These are phyloP conservation scores for Saturnispora zaruensis DNA, from an alignment of 805 yeast species.

Conservation along the genomic window DNA sequence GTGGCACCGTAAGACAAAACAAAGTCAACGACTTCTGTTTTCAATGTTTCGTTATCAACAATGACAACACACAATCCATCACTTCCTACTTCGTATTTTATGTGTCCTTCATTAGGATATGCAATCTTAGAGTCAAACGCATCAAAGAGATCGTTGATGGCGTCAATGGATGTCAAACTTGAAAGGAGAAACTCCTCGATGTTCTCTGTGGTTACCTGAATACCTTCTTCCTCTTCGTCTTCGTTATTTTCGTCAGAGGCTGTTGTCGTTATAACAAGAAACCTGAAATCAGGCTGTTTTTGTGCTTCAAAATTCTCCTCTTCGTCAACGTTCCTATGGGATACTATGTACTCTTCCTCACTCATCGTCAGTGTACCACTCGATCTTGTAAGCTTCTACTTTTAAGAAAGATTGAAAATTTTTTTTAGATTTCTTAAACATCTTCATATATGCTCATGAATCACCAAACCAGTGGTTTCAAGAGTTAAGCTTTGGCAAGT, in stretches of 20 bases:
- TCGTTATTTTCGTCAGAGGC: slow-evolving; percentile 13
- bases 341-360: slow-evolving; percentile 13
- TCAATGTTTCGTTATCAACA: slow-evolving; percentile 36
- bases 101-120: slow-evolving; percentile 44
- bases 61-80: slow-evolving; percentile 51
- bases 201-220: slow-evolving; percentile 9
- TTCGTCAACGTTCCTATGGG: slow-evolving; percentile 12
- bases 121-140: slow-evolving; percentile 43
- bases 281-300: slow-evolving; percentile 9
- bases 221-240: slow-evolving; percentile 20
- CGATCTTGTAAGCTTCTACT: not conserved
- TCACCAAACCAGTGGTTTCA: not conserved
- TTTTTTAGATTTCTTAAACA: not conserved
- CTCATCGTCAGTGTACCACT: slow-evolving; percentile 7
- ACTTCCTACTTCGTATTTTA: slow-evolving; percentile 53
- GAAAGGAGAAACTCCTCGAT: slow-evolving; percentile 7
- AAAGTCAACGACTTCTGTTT: slow-evolving; percentile 33
- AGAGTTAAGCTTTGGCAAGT: not conserved
- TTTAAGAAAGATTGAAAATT: not conserved
- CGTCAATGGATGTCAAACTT: slow-evolving; percentile 35
- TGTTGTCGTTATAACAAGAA: slow-evolving; percentile 11
- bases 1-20: slow-evolving; percentile 25
- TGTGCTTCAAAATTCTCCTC: not conserved
- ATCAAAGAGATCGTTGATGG: slow-evolving; percentile 45
- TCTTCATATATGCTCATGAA: not conserved